phyloP scores from a whole-genome alignment of 108 stramenopile genomes.

The Schizochytrium sp. region DNA sequence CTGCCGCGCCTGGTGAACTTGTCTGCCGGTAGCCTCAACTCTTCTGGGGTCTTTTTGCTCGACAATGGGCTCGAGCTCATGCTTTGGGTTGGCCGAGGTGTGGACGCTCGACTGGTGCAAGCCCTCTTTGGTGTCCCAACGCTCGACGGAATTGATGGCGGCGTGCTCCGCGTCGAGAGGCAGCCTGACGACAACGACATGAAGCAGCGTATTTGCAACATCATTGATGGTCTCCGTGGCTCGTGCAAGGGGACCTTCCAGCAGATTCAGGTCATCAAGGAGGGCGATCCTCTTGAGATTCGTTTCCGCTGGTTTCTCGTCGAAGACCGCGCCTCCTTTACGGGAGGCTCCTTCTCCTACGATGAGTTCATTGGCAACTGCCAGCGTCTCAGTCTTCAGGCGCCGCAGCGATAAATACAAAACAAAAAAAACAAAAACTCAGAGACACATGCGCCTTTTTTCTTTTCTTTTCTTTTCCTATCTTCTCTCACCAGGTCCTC shows the following conservation, averaged over 20 bases:
- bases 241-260: constrained; percentile 50
- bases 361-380: constrained; percentile 67
- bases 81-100: constrained; percentile 84
- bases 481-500: no score
- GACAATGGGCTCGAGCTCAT: constrained; percentile 85
- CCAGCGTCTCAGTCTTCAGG: not conserved
- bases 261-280: constrained; percentile 70
- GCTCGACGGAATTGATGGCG: constrained; percentile 72
- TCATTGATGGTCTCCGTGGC: constrained; percentile 67
- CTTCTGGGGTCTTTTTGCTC: constrained; percentile 78
- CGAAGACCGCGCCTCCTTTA: constrained; percentile 86
- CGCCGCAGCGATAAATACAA: not conserved
- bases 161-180: constrained; percentile 18
- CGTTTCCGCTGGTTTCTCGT: constrained; percentile 88
- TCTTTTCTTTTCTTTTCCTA: no score
- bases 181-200: constrained; percentile 38
- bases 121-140: constrained; percentile 74
- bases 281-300: constrained; percentile 65
- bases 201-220: constrained; percentile 62
- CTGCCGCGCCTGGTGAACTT: constrained; percentile 70
- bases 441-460: no score
- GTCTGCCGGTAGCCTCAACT: constrained; percentile 62
- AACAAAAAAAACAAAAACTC: no score
- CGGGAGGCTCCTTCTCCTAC: constrained; percentile 81
- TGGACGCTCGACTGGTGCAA: constrained; percentile 60